phyloP scores from a whole-genome alignment of 331 rosid species.

The Erythrophleum ivorense region DNA sequence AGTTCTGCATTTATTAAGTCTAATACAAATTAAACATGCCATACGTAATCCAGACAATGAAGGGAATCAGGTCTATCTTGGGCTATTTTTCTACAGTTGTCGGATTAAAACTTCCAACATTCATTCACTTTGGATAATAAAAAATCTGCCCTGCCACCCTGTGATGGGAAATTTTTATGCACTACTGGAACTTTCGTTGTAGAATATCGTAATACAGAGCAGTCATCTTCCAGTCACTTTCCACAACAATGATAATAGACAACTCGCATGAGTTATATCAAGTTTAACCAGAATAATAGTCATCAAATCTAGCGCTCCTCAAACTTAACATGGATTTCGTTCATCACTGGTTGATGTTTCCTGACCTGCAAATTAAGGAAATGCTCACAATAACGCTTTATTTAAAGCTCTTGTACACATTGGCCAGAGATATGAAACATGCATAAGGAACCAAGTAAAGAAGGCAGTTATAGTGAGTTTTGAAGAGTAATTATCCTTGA shows the following conservation, averaged over 20 bases:
- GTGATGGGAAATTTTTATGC: neutral
- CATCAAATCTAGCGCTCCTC: conserved; percentile 56
- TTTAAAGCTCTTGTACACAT: neutral
- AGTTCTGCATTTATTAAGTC: neutral
- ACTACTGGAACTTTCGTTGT: neutral
- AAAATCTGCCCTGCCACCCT: neutral
- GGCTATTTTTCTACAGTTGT: neutral
- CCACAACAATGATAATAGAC: neutral
- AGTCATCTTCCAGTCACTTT: neutral
- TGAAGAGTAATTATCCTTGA: neutral
- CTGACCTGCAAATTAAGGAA: conserved; percentile 66
- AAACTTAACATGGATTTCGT: conserved; percentile 65
- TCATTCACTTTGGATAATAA: neutral
- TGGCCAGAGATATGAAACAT: conserved; percentile 24
- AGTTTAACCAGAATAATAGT: neutral
- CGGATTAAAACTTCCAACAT: neutral
- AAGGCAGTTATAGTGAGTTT: conserved; percentile 11
- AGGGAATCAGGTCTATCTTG: neutral
- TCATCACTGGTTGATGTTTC: conserved; percentile 73
- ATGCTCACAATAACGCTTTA: conserved; percentile 5
- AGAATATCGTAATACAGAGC: neutral
- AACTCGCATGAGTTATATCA: neutral
- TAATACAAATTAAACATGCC: too few relatives aligned
- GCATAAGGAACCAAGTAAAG: conserved; percentile 7
- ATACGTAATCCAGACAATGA: neutral